Percentiles rank a stretch among this genome's conserved stretches.
Conservation (phyloP, 305 asterid species). For the Fraxinus platypoda region DNA sequence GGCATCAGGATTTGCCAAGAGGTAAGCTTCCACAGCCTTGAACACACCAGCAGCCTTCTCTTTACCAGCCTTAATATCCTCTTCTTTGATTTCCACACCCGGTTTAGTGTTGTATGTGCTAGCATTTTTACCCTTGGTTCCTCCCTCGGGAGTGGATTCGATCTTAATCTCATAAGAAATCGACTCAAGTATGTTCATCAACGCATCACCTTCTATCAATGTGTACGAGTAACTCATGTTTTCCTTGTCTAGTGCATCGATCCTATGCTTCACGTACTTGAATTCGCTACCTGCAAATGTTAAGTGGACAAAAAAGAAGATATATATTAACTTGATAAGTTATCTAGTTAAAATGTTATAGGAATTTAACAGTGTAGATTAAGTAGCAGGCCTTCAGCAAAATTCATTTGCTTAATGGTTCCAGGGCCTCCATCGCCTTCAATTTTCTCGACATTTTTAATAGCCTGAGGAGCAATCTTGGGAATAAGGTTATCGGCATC, state of each 20-base stretch:
- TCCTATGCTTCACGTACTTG: slow-evolving; percentile 30
- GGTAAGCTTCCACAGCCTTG: slow-evolving; percentile 36
- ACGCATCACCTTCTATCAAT: slow-evolving; percentile 33
- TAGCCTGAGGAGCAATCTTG: slow-evolving; percentile 28
- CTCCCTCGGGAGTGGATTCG: slow-evolving; percentile 30
- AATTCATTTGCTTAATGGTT: slow-evolving; percentile 33
- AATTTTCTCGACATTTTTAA: slow-evolving; percentile 25
- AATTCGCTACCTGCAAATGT: slow-evolving; percentile 20
- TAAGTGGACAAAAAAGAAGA: neutral
- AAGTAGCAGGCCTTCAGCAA: slow-evolving; percentile 24
- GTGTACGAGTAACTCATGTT: slow-evolving; percentile 21
- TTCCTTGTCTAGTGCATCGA: slow-evolving; percentile 33
- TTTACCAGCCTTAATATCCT: slow-evolving; percentile 17
- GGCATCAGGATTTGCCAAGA: slow-evolving; percentile 24
- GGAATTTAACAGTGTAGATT: neutral
- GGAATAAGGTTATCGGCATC: slow-evolving; percentile 36
- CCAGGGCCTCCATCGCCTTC: slow-evolving; percentile 48
- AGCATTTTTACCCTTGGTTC: slow-evolving; percentile 19
- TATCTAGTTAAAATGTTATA: neutral
- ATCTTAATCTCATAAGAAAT: slow-evolving; percentile 28
- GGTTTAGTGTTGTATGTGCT: slow-evolving; percentile 29
- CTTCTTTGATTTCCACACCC: slow-evolving; percentile 30
- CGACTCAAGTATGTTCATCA: slow-evolving; percentile 32
- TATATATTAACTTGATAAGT: neutral
- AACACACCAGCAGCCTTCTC: slow-evolving; percentile 23